Evolutionary conservation across 164 flowering plant genomes (phyloP), one percentile per base, ranked within the genome.

Genomic region (Vitis amurensis): DNA sequence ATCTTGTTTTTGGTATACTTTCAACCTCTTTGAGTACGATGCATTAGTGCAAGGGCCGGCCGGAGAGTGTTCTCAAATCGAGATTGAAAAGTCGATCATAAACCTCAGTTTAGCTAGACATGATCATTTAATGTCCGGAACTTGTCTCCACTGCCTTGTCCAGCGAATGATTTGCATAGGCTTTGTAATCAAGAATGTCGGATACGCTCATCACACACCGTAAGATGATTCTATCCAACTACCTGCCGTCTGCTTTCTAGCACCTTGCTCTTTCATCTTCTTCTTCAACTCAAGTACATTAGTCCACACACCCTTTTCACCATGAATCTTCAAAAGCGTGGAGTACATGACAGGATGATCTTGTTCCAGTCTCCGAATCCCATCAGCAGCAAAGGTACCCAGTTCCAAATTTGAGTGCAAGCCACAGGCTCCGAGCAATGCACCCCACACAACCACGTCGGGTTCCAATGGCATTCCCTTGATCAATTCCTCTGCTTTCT

Each of bases 381-480:
- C 86, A 15, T 83, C 70, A 8, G 84, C 88, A 0, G 91, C 89
- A 61, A 70, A 68, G 69, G 77, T 64, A 14, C 84, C 83, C 29
- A 85, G 58, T 69, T 88, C 84, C 60, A 78, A 64, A 75, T 71
- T 71, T n/a, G 89, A 86, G 75, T 88, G 85, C 75, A 84, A 15
- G 10, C 83, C 82, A 72, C 86, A 86, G 11, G 90, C 93, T n/a
- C 81, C 82, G 64, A 87, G 82, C 80, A 89, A 62, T 11, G 93
- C 87, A 44, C 89, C 91, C 93, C 88, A 87, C 14, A 89, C 83
- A 1, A 83, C 85, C 29, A 77, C 78, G 75, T 86, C 88, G 19
- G 88, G 90, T 73, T 83, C 79, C 53, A 76, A 71, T 1, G 86
- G 87, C 88, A 89, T 89, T 8, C 13, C 72, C 58, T 68, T 68